These are phyloP conservation scores for Penicillium waksmanii DNA, from an alignment of 495 filamentous ascomycete species.

Conservation along the genomic window DNA sequence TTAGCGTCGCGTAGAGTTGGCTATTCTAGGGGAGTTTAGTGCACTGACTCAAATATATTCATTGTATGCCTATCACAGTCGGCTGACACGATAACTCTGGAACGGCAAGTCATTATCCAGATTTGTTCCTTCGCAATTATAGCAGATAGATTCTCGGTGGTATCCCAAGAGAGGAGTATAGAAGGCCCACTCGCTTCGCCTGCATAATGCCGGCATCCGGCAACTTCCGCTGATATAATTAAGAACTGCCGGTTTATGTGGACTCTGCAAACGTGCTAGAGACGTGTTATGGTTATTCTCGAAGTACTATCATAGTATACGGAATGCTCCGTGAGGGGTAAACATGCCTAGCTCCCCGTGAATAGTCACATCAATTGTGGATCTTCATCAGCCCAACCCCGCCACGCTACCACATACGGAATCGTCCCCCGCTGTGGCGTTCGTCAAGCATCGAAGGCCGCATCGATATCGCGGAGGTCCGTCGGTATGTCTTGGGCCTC, in stretches of 20 bases:
- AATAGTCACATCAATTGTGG: conserved; percentile 4
- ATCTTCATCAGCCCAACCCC: not conserved
- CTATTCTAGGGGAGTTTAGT: not conserved
- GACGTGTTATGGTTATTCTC: too few species aligned
- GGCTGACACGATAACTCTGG: not conserved
- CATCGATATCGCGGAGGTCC: conserved; percentile 1
- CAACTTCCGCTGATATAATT: not conserved
- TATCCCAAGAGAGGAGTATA: not conserved
- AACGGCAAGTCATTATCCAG: too few species aligned
- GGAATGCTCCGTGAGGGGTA: not conserved
- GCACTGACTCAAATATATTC: not conserved
- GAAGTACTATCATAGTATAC: not conserved
- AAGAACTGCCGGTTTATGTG: not conserved
- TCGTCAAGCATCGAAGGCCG: not conserved
- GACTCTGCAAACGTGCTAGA: not conserved
- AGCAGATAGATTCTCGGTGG: not conserved
- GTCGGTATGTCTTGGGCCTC: not conserved
- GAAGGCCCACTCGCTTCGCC: not conserved
- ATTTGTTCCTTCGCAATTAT: not conserved
- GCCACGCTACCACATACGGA: not conserved
- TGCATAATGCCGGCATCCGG: not conserved
- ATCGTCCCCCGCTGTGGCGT: conserved; percentile 5
- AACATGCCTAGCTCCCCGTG: not conserved
- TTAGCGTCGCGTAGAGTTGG: not conserved
- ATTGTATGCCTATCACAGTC: not conserved